Evolutionary conservation across 768 basidiomycete genomes (phyloP).

Genomic region (Podaxis pistillaris): DNA sequence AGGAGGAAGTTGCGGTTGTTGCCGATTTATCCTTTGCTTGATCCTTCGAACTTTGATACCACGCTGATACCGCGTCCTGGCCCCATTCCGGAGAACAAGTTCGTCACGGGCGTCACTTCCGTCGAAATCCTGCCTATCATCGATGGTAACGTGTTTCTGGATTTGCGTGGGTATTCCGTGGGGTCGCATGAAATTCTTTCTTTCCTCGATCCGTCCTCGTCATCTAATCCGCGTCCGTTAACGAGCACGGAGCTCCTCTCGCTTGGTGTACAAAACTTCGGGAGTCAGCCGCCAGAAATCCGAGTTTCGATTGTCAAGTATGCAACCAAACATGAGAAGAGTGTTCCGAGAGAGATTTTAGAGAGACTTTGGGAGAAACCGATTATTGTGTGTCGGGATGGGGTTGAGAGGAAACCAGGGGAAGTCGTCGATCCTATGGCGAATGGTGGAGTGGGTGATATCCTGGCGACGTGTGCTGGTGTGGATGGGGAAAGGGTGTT

Average conservation of each 20-base stretch:
- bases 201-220: background rate
- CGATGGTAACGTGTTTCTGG: constrained; percentile 5
- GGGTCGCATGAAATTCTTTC: background rate
- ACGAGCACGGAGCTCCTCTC: background rate
- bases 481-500: background rate
- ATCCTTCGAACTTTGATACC: background rate
- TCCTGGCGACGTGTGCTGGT: background rate
- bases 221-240: background rate
- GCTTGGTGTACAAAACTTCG: background rate
- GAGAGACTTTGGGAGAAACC: constrained; percentile 4
- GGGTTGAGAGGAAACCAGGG: constrained; percentile 1
- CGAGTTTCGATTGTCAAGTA: background rate
- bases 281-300: constrained; percentile 6
- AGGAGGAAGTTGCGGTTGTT: constrained; percentile 2
- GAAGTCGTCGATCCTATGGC: constrained; percentile 1
- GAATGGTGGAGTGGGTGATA: background rate
- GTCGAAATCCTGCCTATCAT: constrained; percentile 9
- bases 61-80: background rate
- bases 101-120: background rate
- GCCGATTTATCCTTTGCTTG: constrained; percentile 9
- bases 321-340: constrained; percentile 1
- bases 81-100: constrained; percentile 5
- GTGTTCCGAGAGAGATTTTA: background rate
- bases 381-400: constrained; percentile 1
- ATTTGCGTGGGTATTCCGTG: background rate